These are phyloP conservation scores for Oryza punctata DNA, from an alignment of 176 grass and related monocot species.

Conservation along the genomic window DNA sequence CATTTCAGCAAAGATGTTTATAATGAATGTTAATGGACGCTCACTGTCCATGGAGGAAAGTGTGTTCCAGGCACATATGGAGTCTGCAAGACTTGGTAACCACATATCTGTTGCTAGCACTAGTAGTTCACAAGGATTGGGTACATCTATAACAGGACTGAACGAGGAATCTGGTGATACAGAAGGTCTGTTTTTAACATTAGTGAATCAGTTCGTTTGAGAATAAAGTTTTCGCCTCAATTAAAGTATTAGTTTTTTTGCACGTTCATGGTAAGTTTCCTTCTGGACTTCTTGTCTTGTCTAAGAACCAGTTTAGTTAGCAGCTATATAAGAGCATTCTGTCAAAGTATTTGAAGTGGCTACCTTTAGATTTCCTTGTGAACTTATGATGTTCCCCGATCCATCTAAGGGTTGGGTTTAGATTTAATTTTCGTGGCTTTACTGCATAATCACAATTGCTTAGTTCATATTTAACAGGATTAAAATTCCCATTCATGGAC, in stretches of 20 bases:
- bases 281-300: background rate
- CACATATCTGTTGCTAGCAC: slow-evolving; percentile 47
- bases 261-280: background rate
- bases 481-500: slow-evolving; percentile 76
- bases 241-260: background rate
- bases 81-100: slow-evolving; percentile 56
- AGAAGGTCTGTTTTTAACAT: slow-evolving; percentile 40
- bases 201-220: slow-evolving; percentile 4
- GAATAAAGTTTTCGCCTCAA: slow-evolving; percentile 6
- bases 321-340: background rate
- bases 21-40: slow-evolving; percentile 62
- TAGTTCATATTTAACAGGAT: slow-evolving; percentile 38
- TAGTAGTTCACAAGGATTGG: slow-evolving; percentile 29
- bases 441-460: background rate
- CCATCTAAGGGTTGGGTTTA: background rate
- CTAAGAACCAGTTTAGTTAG: slow-evolving; percentile 17
- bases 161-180: slow-evolving; percentile 39
- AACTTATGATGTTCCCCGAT: background rate
- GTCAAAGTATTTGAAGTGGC: background rate
- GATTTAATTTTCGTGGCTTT: background rate
- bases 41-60: slow-evolving; percentile 81
- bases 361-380: background rate
- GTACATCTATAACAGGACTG: slow-evolving; percentile 18
- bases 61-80: slow-evolving; percentile 79
- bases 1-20: slow-evolving; percentile 86